Evolutionary conservation across 164 flowering plant genomes (phyloP).

Genomic region (Liriodendron chinense): DNA sequence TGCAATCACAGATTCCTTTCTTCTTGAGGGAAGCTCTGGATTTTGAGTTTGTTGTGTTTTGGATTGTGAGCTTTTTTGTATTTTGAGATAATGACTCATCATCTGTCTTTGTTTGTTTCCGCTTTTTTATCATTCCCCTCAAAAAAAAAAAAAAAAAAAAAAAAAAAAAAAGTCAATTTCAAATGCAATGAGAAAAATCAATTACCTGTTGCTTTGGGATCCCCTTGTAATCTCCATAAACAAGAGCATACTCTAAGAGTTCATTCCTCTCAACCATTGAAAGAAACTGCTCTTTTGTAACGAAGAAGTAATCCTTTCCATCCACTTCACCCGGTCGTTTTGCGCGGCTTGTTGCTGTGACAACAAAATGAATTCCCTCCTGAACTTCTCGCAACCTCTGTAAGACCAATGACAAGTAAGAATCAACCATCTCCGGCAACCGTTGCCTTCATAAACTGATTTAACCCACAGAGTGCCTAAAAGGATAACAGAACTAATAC

Average conservation of each 20-base stretch:
- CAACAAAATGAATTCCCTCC: conserved; percentile 71
- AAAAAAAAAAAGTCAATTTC: too few relatives aligned
- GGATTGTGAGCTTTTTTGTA: too few relatives aligned
- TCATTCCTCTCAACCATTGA: conserved; percentile 66
- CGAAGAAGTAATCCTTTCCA: conserved; percentile 82
- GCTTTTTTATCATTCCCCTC: too few relatives aligned
- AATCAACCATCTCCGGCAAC: background rate
- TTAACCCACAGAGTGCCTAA: background rate
- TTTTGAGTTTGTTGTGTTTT: too few relatives aligned
- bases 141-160: too few relatives aligned
- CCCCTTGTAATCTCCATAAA: conserved; percentile 96
- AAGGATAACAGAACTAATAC: background rate
- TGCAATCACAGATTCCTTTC: too few relatives aligned
- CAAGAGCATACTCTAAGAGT: conserved; percentile 87
- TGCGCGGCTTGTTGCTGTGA: conserved; percentile 81
- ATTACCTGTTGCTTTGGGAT: conserved; percentile 66
- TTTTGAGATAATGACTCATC: too few relatives aligned
- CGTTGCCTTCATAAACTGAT: background rate
- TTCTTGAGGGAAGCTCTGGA: too few relatives aligned
- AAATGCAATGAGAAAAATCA: background rate
- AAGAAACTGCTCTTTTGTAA: conserved; percentile 70
- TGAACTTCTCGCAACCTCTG: conserved; percentile 49
- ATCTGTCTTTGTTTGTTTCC: too few relatives aligned
- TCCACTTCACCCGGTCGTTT: conserved; percentile 70
- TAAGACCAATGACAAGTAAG: background rate